Conservation (phyloP, 371 early-diverging fungal genomes). For the Coemansia sp. region DNA sequence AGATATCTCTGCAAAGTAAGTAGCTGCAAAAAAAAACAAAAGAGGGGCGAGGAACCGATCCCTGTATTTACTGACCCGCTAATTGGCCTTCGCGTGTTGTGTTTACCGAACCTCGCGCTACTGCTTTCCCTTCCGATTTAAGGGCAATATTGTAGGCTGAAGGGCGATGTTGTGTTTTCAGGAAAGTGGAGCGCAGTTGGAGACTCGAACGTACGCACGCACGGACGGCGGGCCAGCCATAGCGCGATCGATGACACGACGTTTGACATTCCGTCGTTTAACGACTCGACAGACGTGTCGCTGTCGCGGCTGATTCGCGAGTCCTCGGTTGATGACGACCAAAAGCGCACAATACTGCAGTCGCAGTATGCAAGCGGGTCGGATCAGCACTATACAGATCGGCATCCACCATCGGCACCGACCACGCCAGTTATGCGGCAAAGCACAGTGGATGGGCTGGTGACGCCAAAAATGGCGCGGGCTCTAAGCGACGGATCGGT, state of each 20-base stretch:
- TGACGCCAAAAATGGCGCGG: conserved; percentile 31
- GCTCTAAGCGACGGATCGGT: conserved; percentile 19
- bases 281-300: conserved; percentile 14
- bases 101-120: background rate
- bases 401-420: background rate
- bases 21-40: background rate
- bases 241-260: conserved; percentile 15
- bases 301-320: conserved; percentile 24
- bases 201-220: background rate
- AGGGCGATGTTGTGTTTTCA: conserved; percentile 34
- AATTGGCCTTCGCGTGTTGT: background rate
- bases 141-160: conserved; percentile 16
- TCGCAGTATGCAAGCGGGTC: background rate
- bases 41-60: background rate
- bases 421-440: background rate
- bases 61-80: too few species aligned
- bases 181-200: conserved; percentile 39
- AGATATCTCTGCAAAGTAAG: conserved; percentile 38
- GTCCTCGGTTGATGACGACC: conserved; percentile 15
- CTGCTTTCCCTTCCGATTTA: background rate
- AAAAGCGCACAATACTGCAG: background rate
- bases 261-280: conserved; percentile 27
- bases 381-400: background rate
- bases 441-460: background rate
- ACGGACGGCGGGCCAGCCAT: background rate